phyloP scores from a whole-genome alignment of 108 stramenopile genomes.

The Stephanodiscus triporus region DNA sequence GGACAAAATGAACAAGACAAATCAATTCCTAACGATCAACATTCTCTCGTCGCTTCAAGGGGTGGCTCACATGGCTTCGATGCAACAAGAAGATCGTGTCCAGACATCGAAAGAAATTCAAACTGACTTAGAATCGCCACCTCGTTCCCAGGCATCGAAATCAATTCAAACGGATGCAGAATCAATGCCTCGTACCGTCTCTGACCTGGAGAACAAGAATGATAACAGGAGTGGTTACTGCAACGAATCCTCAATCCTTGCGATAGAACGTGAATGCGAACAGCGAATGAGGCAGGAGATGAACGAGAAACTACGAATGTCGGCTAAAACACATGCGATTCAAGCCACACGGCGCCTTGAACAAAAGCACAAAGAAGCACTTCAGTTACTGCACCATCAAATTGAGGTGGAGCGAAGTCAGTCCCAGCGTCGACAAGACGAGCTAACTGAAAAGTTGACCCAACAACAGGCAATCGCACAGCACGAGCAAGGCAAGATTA shows the following conservation, averaged over 20 bases:
- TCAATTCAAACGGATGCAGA: constrained; percentile 23
- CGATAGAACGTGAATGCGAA: constrained; percentile 34
- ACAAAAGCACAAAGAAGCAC: constrained; percentile 32
- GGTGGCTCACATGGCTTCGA: background rate
- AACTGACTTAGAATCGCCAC: background rate
- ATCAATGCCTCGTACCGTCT: background rate
- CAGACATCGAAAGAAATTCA: background rate
- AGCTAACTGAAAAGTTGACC: constrained; percentile 13
- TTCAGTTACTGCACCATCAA: constrained; percentile 19
- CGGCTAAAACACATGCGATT: constrained; percentile 45
- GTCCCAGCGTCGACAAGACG: constrained; percentile 10
- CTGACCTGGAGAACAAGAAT: background rate
- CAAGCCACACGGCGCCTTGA: constrained; percentile 22
- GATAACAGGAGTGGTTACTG: constrained; percentile 1
- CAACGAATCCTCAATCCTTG: constrained; percentile 24
- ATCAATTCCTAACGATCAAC: background rate
- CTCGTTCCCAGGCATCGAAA: background rate
- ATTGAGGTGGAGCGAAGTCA: constrained; percentile 21
- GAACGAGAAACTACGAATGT: constrained; percentile 37
- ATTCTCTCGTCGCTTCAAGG: constrained; percentile 9
- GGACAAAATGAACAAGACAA: constrained; percentile 10
- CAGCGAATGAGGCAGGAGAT: constrained; percentile 37
- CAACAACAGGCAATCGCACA: constrained; percentile 9
- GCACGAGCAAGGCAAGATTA: constrained; percentile 11
- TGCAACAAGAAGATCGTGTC: background rate